A percentile compares a stretch with the other conserved stretches of the same genome.
Conservation (phyloP, 805 yeast species). For the Wickerhamomyces sydowiorum region DNA sequence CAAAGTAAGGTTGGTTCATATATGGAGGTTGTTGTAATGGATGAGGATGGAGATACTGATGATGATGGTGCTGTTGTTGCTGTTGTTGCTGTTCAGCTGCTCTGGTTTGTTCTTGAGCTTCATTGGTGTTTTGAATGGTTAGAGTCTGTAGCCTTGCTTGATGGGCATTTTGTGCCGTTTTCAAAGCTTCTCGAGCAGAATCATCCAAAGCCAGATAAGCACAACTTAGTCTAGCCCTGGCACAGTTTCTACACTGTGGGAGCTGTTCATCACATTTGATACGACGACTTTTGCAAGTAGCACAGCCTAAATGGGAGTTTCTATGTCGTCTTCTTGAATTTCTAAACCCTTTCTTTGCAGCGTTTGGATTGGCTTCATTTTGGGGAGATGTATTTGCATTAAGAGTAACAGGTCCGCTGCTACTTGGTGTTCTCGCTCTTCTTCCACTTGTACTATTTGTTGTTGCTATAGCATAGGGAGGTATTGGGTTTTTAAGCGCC, state of each 20-base stretch:
- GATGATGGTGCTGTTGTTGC: background rate
- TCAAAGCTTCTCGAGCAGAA: constrained; percentile 41
- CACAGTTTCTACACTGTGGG: constrained; percentile 55
- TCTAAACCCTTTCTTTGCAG: constrained; percentile 14
- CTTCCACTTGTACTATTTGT: constrained; percentile 13
- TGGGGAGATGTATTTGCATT: background rate
- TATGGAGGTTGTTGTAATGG: background rate
- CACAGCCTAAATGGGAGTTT: constrained; percentile 73
- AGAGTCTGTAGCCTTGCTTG: constrained; percentile 30
- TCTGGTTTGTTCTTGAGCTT: background rate
- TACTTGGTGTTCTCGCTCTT: constrained; percentile 5
- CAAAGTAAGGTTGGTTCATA: background rate
- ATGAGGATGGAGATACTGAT: background rate
- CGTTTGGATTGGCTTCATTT: constrained; percentile 1
- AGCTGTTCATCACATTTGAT: constrained; percentile 61
- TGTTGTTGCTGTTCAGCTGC: background rate
- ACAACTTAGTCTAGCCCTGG: constrained; percentile 39
- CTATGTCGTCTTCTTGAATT: constrained; percentile 49
- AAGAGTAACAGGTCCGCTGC: constrained; percentile 1
- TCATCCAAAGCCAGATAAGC: constrained; percentile 44
- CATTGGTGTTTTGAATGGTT: constrained; percentile 6
- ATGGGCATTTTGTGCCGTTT: constrained; percentile 41
- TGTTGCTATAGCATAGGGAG: constrained; percentile 28
- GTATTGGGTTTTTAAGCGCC: constrained; percentile 26
- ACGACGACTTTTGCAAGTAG: constrained; percentile 55